Base-by-base conservation (phyloP, 2,329 filamentous ascomycete genomes). In the Penicillium sp. region DNA sequence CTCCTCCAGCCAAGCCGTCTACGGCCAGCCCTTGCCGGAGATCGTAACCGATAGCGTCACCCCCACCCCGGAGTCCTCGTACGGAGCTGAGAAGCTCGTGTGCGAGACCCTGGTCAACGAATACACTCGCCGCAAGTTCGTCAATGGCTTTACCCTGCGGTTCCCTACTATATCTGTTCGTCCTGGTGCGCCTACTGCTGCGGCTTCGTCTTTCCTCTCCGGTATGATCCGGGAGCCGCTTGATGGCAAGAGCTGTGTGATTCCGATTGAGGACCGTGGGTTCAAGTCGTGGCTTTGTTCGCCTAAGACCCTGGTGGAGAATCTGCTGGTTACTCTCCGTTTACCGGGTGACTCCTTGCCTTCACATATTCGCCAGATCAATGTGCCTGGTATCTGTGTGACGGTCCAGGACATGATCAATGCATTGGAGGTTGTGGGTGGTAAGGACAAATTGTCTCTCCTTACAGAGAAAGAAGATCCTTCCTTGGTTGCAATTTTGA, bases 171-270 rank as follows among this genome's bases (percentile, higher is more conserved):
- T 86, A 14, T 78, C 78, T 1, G 81, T 86, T 18, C 75, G 82
- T 0, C 80, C 82, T 0, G 82, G 82, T 1, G 73, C 72, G 14
- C 82, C 82, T 0, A 80, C 80, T 4, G 77, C 76, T 1, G 82
- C 82, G 0, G 82, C 82, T n/a, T 81, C 78, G 1, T 81, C 79
- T 0, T 86, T 84, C 58, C 71, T 84, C 9, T 82, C 64, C 0
- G 82, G 82, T 11, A 84, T 86, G 66, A 81, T 85, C 46, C 75
- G 82, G 18, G 82, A 86, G 68, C 81, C 82, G 0, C 72, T 86
- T 59, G 72, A 77, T 31, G 81, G 81, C 3, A 64, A 75, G 42
- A 72, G 75, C 55, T 81, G 77, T 50, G 64, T 79, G 0, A 75
- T 83, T 49, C 71, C 71, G 2, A 78, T 81, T 8, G 62, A 82